Evolutionary conservation across 129 eudicot species (phyloP), one percentile per base, ranked within the genome.

Genomic region (Ambrosia trifida): DNA sequence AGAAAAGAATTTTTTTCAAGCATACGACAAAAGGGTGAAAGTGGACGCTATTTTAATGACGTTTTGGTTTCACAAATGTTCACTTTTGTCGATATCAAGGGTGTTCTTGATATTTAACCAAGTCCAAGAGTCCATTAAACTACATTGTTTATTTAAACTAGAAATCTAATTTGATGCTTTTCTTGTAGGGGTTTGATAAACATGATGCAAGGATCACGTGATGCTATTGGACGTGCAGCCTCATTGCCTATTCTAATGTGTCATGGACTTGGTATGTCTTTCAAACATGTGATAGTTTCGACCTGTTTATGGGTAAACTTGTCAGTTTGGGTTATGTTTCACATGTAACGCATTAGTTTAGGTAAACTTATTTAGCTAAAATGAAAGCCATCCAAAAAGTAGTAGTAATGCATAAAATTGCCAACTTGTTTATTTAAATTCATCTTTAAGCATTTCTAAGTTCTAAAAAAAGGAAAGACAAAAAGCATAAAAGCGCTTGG

Each of bases 171-270:
- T 40, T 20, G 6, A 17, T 53, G 68, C 31, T 62, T 44, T 58
- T 36, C 9, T 54, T 72, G 76, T 83, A 95, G 99, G 83, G 76
- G 76, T 69, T 74, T 90, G 69, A 83, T 85, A 68, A 90, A 78
- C 70, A 82, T 81, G 85, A 86, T 95, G 65, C 87, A 86, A 76
- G 91, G 83, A 70, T 90, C 97, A 76, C 82, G 86, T 12, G 99
- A 90, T 20, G 89, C 95, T 62, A 65, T 81, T 70, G 83, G 95
- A 61, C 96, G 97, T 47, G 99, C 99, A 66, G 87, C 97, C 73
- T 83, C 85, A 36, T 76, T 95, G 84, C 99, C 96, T 16, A 88
- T 95, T 79, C 79, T 90, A 73, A 81, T 90, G 4, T 90, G 97
- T 64, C 99, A 95, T 81, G 99, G 99, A 69, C 68, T 31, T 9